Evolutionary conservation across 768 basidiomycete genomes (phyloP).

Genomic region (Pleurotus tuber-regium): DNA sequence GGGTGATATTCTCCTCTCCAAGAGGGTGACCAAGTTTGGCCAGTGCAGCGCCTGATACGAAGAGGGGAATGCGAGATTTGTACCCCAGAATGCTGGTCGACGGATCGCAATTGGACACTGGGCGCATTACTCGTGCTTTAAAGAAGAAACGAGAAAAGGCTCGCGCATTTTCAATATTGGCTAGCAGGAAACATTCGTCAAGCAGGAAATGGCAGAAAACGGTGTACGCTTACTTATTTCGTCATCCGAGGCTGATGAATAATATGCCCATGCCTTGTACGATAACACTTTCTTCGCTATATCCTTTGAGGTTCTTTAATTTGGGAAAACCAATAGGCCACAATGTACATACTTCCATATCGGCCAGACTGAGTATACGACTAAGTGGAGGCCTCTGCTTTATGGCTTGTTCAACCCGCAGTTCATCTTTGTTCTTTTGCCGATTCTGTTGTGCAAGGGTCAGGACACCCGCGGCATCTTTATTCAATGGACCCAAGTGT

Average conservation of each 20-base stretch:
- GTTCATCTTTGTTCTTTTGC: slow-evolving; percentile 64
- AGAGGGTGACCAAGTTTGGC: slow-evolving; percentile 86
- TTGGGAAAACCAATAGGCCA: neutral
- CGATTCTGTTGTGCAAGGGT: slow-evolving; percentile 35
- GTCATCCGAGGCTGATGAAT: slow-evolving; percentile 85
- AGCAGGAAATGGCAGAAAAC: slow-evolving; percentile 5
- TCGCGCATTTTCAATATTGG: slow-evolving; percentile 63
- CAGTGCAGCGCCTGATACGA: slow-evolving; percentile 79
- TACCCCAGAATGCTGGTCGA: slow-evolving; percentile 75
- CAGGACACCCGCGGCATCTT: slow-evolving; percentile 38
- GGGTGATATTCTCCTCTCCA: slow-evolving; percentile 82
- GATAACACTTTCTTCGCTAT: slow-evolving; percentile 73
- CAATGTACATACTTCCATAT: slow-evolving; percentile 66
- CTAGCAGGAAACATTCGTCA: slow-evolving; percentile 32
- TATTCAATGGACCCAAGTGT: slow-evolving; percentile 66
- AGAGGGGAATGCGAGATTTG: slow-evolving; percentile 72
- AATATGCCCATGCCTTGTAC: slow-evolving; percentile 78
- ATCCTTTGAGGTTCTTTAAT: slow-evolving; percentile 35
- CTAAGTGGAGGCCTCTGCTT: slow-evolving; percentile 61
- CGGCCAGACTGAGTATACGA: slow-evolving; percentile 70
- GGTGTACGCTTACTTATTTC: slow-evolving; percentile 58
- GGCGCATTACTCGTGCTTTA: slow-evolving; percentile 74
- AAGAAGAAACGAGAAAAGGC: slow-evolving; percentile 90
- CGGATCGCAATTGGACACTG: slow-evolving; percentile 61
- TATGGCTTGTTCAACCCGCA: slow-evolving; percentile 62